phyloP scores from a whole-genome alignment of 768 basidiomycete genomes.

The Lactifluus piperatus region DNA sequence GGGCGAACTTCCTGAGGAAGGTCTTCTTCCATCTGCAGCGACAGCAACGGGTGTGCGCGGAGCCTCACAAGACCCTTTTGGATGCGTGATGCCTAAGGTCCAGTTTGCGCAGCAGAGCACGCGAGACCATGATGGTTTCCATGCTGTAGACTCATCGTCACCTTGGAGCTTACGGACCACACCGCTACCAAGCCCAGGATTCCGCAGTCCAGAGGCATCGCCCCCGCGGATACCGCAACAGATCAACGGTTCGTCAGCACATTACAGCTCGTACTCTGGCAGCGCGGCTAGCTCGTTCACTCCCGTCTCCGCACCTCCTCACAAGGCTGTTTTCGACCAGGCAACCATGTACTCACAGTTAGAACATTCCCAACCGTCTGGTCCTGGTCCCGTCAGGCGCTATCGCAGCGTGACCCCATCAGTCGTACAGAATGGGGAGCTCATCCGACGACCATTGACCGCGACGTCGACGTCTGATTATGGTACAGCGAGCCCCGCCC shows the following conservation, averaged over 20 bases:
- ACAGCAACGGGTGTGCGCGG: neutral
- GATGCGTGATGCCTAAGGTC: conserved; percentile 10
- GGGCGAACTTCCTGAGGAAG: conserved; percentile 19
- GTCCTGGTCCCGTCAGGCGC: conserved; percentile 54
- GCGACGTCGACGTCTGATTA: conserved; percentile 22
- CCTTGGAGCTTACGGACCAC: conserved; percentile 12
- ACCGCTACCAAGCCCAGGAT: conserved; percentile 12
- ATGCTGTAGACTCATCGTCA: conserved; percentile 9
- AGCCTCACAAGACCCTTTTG: neutral
- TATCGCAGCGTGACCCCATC: conserved; percentile 76
- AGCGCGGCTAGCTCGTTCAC: conserved; percentile 30
- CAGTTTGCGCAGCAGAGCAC: conserved; percentile 11
- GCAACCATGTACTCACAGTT: conserved; percentile 39
- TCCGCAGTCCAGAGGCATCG: conserved; percentile 14
- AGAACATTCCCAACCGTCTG: conserved; percentile 25
- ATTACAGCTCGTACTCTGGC: conserved; percentile 3
- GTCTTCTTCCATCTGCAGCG: conserved; percentile 6
- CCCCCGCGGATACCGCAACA: conserved; percentile 14
- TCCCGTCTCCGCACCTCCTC: conserved; percentile 59
- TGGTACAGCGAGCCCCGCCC: conserved; percentile 1
- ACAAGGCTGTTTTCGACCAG: conserved; percentile 61
- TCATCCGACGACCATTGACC: conserved; percentile 39
- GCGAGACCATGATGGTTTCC: conserved; percentile 11
- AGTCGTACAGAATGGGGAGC: conserved; percentile 40
- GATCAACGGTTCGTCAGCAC: conserved; percentile 13